Evolutionary conservation across 1,284 basidiomycete species (phyloP), one percentile per base, ranked within the genome.

Genomic region (Termitomyces sp.): DNA sequence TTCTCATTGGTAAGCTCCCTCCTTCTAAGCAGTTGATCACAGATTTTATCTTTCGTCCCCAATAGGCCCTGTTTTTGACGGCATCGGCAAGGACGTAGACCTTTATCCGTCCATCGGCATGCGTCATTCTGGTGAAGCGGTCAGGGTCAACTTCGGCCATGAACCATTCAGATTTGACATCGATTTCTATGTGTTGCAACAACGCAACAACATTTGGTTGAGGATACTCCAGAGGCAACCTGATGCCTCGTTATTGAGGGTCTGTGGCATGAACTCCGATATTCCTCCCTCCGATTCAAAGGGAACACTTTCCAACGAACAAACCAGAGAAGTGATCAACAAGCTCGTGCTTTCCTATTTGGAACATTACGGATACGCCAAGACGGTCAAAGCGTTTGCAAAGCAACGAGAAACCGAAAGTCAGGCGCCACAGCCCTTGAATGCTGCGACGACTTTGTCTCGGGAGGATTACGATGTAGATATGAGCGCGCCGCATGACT

Each of bases 101-200:
- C 64, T 96, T 24, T 92, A 86, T 65, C 93, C 94, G 3, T 83
- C 89, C n/a, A 79, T 96, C 47, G 94, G 93, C 9, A 75, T 97
- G 54, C 87, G 90, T 48, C 86, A 92, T 59, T 72, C 76, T 1
- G 74, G 79, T 37, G 91, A 94, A 67, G 73, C 79, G 18, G 72
- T 93, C 42, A 80, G 82, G 43, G 85, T 86, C 63, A 96, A 97
- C 71, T 94, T 97, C 66, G 90, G 91, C 6, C 85, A 88, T 55
- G 81, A 85, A 14, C 79, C 84, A 1, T 97, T 97, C 79, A 78
- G 74, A 62, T 97, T 83, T 66, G 92, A 95, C 66, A 95, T 97
- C 64, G 86, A 91, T 52, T 80, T 83, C 49, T 81, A 93, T 63
- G 86, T 89, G 26, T 79, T 83, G 57, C 80, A 84, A 55, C 79